These are phyloP conservation scores for Trypanosoma grayi DNA, from an alignment of 208 protist genomes.

Conservation along the genomic window DNA sequence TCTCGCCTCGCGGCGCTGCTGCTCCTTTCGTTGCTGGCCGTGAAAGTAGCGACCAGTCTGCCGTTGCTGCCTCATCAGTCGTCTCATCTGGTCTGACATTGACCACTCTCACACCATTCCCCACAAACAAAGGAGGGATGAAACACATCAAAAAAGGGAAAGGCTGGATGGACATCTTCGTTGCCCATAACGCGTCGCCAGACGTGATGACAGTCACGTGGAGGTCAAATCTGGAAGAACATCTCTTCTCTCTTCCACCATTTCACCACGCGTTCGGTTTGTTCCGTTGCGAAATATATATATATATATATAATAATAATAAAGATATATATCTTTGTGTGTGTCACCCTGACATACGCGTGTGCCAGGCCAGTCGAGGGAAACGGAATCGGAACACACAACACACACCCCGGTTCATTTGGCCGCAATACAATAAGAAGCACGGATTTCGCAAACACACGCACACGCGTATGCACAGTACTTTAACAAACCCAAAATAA, in stretches of 20 bases:
- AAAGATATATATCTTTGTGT: neutral
- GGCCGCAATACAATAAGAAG: too few species aligned
- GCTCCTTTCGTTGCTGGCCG: neutral
- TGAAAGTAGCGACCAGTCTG: constrained; percentile 8
- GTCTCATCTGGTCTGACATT: constrained; percentile 50
- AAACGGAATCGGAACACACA: too few species aligned
- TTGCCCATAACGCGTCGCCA: too few species aligned
- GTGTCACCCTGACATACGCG: neutral
- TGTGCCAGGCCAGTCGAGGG: too few species aligned
- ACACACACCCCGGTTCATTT: too few species aligned
- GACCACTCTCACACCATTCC: constrained; percentile 27
- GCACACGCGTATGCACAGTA: too few species aligned
- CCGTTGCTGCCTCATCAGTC: constrained; percentile 10
- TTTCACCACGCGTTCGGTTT: neutral
- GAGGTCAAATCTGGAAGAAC: neutral
- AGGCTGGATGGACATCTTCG: neutral
- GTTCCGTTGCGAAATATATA: neutral
- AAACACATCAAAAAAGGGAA: constrained; percentile 14
- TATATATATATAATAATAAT: constrained; percentile 6
- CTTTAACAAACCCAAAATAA: too few species aligned
- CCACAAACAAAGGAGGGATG: neutral
- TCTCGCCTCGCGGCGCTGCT: neutral
- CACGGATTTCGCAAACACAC: too few species aligned
- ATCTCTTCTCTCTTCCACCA: neutral
- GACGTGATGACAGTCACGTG: neutral